Evolutionary conservation across 1,284 basidiomycete genomes (phyloP).

Genomic region (Wallemia ichthyophaga): DNA sequence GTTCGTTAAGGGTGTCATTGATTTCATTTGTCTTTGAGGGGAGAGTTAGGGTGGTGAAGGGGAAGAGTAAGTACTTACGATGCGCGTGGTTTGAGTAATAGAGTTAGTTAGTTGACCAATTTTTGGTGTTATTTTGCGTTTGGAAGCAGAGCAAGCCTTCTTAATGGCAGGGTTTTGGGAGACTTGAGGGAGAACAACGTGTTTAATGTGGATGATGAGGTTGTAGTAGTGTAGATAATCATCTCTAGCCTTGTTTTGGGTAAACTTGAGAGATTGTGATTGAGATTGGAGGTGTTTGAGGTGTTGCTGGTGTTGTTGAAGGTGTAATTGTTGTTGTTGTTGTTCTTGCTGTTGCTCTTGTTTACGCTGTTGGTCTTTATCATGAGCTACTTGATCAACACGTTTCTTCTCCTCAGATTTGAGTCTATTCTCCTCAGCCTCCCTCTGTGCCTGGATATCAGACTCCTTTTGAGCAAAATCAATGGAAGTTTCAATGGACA

Average conservation of each 20-base stretch:
- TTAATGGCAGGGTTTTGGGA: conserved; percentile 28
- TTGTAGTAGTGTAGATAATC: conserved; percentile 38
- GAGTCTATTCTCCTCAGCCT: background rate
- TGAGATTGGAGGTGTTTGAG: conserved; percentile 6
- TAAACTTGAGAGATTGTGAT: conserved; percentile 12
- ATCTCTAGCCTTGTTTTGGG: conserved; percentile 24
- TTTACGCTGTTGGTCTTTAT: conserved; percentile 3
- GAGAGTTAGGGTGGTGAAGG: no score
- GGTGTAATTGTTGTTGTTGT: conserved; percentile 9
- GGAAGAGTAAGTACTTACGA: conserved; percentile 34
- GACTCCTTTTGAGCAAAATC: background rate
- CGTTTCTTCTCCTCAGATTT: background rate
- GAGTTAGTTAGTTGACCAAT: conserved; percentile 78
- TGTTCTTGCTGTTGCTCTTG: conserved; percentile 9
- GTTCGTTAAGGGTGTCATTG: conserved; percentile 20
- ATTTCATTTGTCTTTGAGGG: conserved; percentile 31
- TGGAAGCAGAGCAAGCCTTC: conserved; percentile 23
- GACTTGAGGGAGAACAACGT: conserved; percentile 35
- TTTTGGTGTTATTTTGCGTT: conserved; percentile 63
- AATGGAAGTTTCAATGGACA: background rate
- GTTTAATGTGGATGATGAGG: conserved; percentile 38
- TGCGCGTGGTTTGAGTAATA: conserved; percentile 29
- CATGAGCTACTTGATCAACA: no score
- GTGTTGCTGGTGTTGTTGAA: conserved; percentile 15
- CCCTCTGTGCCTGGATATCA: background rate